phyloP scores from a whole-genome alignment of 1,139 yeast genomes.

The Spathaspora sp. region DNA sequence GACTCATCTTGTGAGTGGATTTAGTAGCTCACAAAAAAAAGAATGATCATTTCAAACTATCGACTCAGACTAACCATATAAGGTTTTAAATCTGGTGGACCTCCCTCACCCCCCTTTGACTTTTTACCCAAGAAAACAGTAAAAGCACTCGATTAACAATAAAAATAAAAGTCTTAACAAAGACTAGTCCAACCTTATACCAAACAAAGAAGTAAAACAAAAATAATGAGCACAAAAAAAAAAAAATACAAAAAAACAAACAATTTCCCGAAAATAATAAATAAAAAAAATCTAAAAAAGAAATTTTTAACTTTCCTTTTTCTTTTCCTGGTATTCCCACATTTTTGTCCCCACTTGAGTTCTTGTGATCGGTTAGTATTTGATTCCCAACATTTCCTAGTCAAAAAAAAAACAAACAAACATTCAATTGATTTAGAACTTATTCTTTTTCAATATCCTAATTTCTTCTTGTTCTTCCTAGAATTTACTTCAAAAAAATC shows the following conservation, averaged over 20 bases:
- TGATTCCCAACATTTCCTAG: slow-evolving; percentile 1
- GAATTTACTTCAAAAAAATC: not conserved
- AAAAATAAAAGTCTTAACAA: not conserved
- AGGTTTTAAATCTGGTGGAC: no score
- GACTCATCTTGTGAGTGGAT: no score
- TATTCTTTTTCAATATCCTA: not conserved
- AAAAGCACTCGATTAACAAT: no score
- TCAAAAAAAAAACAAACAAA: not conserved
- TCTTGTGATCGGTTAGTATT: slow-evolving; percentile 1
- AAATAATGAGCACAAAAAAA: not conserved
- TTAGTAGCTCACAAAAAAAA: not conserved
- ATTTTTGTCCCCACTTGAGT: not conserved
- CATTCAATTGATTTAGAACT: not conserved
- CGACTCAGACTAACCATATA: no score
- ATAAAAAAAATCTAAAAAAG: not conserved
- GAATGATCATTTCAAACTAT: no score
- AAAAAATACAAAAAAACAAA: not conserved
- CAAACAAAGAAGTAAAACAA: not conserved
- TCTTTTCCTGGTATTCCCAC: slow-evolving; percentile 1
- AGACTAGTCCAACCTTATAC: not conserved
- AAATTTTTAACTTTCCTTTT: not conserved
- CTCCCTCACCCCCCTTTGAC: no score
- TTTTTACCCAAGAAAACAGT: no score
- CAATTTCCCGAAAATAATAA: not conserved
- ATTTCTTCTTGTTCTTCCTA: not conserved